Conservation (phyloP, 2,329 filamentous ascomycete species). For the Pyrenophora teres region DNA sequence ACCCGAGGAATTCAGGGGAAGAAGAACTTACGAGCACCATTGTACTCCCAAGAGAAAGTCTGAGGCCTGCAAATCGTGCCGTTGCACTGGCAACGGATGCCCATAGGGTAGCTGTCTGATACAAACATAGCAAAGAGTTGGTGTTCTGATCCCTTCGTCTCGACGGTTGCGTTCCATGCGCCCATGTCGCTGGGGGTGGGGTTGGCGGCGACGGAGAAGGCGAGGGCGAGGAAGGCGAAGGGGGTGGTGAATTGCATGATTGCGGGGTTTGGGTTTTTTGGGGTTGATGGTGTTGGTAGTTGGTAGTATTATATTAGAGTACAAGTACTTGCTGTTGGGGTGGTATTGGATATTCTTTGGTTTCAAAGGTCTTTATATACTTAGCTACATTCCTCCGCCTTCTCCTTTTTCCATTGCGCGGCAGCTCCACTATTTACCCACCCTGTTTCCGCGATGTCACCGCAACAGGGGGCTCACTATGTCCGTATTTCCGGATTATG, state of each 20-base stretch:
- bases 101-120: conserved; percentile 3
- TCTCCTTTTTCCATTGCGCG: too few species aligned
- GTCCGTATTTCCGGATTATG: too few species aligned
- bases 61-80: conserved; percentile 6
- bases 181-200: neutral
- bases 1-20: neutral
- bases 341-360: too few species aligned
- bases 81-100: neutral
- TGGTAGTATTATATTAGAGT: neutral
- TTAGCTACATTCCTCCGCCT: too few species aligned
- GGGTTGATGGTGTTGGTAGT: neutral
- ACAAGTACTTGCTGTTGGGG: neutral
- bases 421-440: too few species aligned
- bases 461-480: too few species aligned
- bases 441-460: too few species aligned
- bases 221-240: conserved; percentile 3
- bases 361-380: too few species aligned
- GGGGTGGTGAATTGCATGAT: conserved; percentile 5
- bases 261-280: neutral
- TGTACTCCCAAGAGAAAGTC: conserved; percentile 8
- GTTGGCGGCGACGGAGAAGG: neutral
- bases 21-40: conserved; percentile 12
- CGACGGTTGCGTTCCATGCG: conserved; percentile 1
- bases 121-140: conserved; percentile 9
- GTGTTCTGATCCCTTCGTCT: neutral